Base-by-base conservation (phyloP, 352 stramenopile species). In the Phytophthora crassamura region DNA sequence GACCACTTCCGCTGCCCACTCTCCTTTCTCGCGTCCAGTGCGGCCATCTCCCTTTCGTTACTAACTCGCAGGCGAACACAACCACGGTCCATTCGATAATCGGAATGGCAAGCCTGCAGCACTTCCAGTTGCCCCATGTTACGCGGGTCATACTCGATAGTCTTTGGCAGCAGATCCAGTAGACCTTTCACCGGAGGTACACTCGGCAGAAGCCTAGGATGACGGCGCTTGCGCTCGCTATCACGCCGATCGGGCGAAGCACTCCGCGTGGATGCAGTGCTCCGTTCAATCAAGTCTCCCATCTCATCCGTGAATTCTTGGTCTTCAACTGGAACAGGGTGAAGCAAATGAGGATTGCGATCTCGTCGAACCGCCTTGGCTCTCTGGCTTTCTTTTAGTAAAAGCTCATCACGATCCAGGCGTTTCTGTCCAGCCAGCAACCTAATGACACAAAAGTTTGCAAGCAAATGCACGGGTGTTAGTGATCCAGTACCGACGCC, bases 131-230 rank as follows among this genome's bases (percentile, higher is more conserved):
- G 82, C 4, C 79, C 84, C 34, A 89, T 47, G 15, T 67, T 70
- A 36, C 79, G 86, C 7, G 76, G 61, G 28, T 93, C 78, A 54
- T 65, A 69, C 32, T 89, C 78, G 3, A 80, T 61, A n/a, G 81
- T 74, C 51, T 91, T 94, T 1, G 88, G 88, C 6, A 96, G 65
- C n/a, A 96, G 48, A 38, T 96, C 88, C 5, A 96, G 52, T 38
- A 96, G 61, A 6, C 88, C 88, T 20, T 94, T 93, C 30, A 94
- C 89, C 33, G 85, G 82, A 32, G 86, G 85, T 14, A 94, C 74
- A 54, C 85, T 93, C 15, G 88, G 88, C 42, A 96, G 79, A 32
- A 96, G 72, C 47, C 81, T 80, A 16, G 82, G 80, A 36, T 92
- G 84, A 3, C 83, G 77, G 42, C 84, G 70, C 45, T 86, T 86